Evolutionary conservation across 192 early-diverging fungal genomes (phyloP), one percentile per base, ranked within the genome.

Genomic region (Physocladia obscura): DNA sequence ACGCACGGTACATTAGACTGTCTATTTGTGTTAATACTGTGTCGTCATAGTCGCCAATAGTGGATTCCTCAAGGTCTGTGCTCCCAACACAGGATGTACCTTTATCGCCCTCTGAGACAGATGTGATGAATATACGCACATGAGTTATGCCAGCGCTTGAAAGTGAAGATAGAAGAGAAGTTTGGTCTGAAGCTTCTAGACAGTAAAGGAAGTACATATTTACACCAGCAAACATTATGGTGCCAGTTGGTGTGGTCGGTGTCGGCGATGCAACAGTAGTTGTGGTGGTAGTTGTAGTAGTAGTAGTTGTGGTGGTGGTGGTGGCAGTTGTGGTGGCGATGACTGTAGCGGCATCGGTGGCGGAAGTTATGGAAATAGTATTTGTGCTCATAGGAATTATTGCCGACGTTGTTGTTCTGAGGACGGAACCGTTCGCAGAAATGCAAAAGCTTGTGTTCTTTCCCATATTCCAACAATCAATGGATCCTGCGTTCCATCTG

Each of bases 181-280:
- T 36, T 67, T 73, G 71, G 5, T 70, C 51, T 4, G 30, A 29
- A 5, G 8, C 29, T 22, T 13, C 34, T 24, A 60, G 48, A 0
- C 64, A n/a, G 34, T 44, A 57, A 4, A 73, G 17, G 22, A 71
- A 73, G 67, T 65, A 73, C n/a, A 31, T 37, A 35, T 73, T 73
- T 4, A 67, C 71, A 13, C 71, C 71, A 8, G 71, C 8, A 8
- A 44, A 8, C 8, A 44, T 13, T 13, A 8, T 19, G 19, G 11
- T 19, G 8, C 40, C 40, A 44, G 40, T 44, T 8, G 19, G 11
- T 13, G 40, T 19, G 8, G 11, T 19, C 40, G 40, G 11, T 8
- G 8, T 44, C 40, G 8, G 8, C 11, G 40, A 13, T 44, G 40
- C 19, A 44, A 44, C 40, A 44, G 19, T 19, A n/a, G 40, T 44